Base-by-base conservation (phyloP, 2,329 filamentous ascomycete species). In the Colletotrichum paranaense region DNA sequence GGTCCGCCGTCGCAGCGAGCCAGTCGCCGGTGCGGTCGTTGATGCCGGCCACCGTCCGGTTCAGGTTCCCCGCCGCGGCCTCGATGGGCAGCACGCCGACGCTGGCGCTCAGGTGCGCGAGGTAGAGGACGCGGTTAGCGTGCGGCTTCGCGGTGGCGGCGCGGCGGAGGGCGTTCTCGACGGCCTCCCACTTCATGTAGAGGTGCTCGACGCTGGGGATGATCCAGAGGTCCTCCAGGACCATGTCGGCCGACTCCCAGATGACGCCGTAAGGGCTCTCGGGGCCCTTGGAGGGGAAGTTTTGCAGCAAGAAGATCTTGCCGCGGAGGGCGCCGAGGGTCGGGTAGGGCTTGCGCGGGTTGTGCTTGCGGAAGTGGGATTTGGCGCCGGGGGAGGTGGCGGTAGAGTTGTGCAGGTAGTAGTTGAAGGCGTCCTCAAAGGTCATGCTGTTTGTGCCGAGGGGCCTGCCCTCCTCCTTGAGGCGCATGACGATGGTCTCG, bases 41-140 rank as follows among this genome's bases (percentile, higher is more conserved):
- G 81, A 88, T 86, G 32, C 86, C 86, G n/a, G 77, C 76, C 4
- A 86, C 79, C 19, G 80, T 81, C 55, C 79, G 78, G 75, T 86
- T 84, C 65, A 77, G 76, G n/a, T 85, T 82, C 0, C 87, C 86
- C 0, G 86, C 86, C 12, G 86, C 86, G 1, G 86, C 87, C 76
- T 86, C 85, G 63, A 88, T 86, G 49, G 87, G 87, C 72, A 86
- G 74, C 11, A 88, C 85, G 49, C 85, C 86, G 2, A 87, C 82
- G 24, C 83, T 85, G 16, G 86, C 87, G 19, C 85, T 87, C 26
- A 87, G 75, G 76, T 88, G 87, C 22, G 85, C 82, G 19, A 88
- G 79, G 75, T 84, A 87, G 19, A 88, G 78, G 8, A 77, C 72
- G 35, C 76, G 68, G 77, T 85, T 85, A 71, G 82, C 79, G 22